These are phyloP conservation scores for Hypoxylon lenormandii DNA, from an alignment of 495 filamentous ascomycete genomes.

Conservation along the genomic window DNA sequence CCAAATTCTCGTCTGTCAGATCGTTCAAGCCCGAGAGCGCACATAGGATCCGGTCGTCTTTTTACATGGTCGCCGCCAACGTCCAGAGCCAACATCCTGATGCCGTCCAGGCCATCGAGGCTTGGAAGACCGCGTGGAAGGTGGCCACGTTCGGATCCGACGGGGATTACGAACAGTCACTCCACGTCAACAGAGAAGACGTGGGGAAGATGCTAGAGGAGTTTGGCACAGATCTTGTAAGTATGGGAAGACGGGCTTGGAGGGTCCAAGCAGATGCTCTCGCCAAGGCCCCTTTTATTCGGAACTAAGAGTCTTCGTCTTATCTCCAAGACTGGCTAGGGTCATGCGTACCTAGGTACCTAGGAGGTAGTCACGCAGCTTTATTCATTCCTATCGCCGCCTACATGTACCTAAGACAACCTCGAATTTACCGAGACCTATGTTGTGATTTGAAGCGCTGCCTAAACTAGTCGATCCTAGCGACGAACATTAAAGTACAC, in stretches of 20 bases:
- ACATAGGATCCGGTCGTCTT: slow-evolving; percentile 63
- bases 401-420: too few relatives aligned
- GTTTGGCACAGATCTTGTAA: slow-evolving; percentile 57
- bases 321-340: too few relatives aligned
- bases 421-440: too few relatives aligned
- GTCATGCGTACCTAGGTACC: not conserved
- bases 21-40: slow-evolving; percentile 62
- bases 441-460: not conserved
- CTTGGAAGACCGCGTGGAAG: slow-evolving; percentile 62
- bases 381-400: too few relatives aligned
- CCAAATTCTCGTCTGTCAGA: slow-evolving; percentile 58
- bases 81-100: slow-evolving; percentile 52
- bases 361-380: not conserved
- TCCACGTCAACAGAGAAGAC: slow-evolving; percentile 18
- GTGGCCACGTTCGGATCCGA: slow-evolving; percentile 60
- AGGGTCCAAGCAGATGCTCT: slow-evolving; percentile 59
- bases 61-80: slow-evolving; percentile 67
- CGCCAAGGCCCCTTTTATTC: slow-evolving; percentile 53
- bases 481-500: slow-evolving; percentile 6
- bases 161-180: slow-evolving; percentile 39
- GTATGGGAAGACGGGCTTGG: slow-evolving; percentile 55
- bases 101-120: slow-evolving; percentile 54
- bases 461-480: too few relatives aligned
- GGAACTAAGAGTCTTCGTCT: not conserved
- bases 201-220: slow-evolving; percentile 55